Evolutionary conservation across 306 rosid species (phyloP).

Genomic region (Cicer judaicum): DNA sequence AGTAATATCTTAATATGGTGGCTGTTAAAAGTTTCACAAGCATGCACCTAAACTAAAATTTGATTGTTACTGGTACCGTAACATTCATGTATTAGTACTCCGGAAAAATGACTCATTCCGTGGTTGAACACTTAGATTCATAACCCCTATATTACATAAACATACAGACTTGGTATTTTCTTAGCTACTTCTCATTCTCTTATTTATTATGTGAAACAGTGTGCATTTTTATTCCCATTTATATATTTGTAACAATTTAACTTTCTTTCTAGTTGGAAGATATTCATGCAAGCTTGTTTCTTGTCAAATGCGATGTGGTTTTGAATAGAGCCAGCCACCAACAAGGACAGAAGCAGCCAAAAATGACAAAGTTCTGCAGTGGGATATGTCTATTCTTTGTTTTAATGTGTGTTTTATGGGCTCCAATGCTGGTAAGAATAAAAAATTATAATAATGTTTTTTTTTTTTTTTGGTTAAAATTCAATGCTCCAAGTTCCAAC

Average conservation of each 20-base stretch:
- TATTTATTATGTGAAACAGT: not conserved
- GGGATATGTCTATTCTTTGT: slow-evolving; percentile 89
- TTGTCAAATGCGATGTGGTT: slow-evolving; percentile 85
- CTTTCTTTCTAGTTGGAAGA: slow-evolving; percentile 80
- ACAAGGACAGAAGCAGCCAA: slow-evolving; percentile 83
- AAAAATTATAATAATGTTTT: slow-evolving; percentile 15
- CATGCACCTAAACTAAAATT: slow-evolving; percentile 24
- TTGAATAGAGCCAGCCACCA: slow-evolving; percentile 81
- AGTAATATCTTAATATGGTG: slow-evolving; percentile 16
- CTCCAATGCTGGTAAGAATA: slow-evolving; percentile 91
- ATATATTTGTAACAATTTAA: slow-evolving; percentile 28
- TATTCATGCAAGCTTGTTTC: slow-evolving; percentile 90
- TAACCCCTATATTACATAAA: not conserved
- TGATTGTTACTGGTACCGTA: slow-evolving; percentile 2
- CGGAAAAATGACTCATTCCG: not conserved
- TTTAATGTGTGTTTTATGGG: slow-evolving; percentile 86
- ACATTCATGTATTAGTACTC: slow-evolving; percentile 15
- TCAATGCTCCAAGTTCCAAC: slow-evolving; percentile 20
- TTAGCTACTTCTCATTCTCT: slow-evolving; percentile 22
- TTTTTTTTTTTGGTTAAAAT: not conserved
- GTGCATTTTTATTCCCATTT: slow-evolving; percentile 24
- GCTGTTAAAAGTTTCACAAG: slow-evolving; percentile 11
- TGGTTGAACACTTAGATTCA: slow-evolving; percentile 26
- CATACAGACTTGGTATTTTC: slow-evolving; percentile 29
- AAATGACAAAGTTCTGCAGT: slow-evolving; percentile 84